Conservation (phyloP, 805 yeast species). For the Schizosaccharomyces pombe region DNA sequence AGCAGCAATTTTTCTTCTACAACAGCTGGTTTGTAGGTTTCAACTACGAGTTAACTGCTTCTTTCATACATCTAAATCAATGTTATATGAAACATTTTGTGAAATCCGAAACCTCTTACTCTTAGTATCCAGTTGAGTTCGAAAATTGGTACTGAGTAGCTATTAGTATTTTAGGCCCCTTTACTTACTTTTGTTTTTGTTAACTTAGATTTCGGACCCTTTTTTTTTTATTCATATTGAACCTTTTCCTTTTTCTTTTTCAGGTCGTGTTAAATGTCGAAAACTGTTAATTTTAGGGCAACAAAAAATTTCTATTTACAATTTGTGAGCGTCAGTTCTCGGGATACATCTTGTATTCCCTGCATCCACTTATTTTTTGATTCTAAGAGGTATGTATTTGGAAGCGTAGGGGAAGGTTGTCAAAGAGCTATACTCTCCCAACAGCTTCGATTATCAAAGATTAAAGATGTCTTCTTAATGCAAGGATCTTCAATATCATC, state of each 20-base stretch:
- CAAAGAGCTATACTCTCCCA: neutral
- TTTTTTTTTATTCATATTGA: neutral
- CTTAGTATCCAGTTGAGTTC: no score
- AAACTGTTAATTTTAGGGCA: neutral
- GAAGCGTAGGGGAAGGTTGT: neutral
- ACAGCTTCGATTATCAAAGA: neutral
- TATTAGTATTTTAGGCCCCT: no score
- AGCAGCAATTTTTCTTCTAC: no score
- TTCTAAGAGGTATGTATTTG: neutral
- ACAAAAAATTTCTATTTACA: neutral
- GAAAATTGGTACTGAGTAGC: no score
- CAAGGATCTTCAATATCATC: neutral
- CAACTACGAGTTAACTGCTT: no score
- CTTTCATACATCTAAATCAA: no score
- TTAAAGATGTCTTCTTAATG: neutral
- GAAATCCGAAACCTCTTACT: no score
- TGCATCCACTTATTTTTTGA: slow-evolving; percentile 1
- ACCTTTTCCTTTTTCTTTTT: neutral
- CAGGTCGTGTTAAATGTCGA: neutral
- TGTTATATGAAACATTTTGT: no score
- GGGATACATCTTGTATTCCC: neutral
- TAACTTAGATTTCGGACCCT: neutral
- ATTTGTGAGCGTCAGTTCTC: neutral
- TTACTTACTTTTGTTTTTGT: no score
- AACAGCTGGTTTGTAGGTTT: no score